A percentile compares a stretch with the other conserved stretches of the same genome.
phyloP scores from a whole-genome alignment of 2,329 filamentous ascomycete species.

The Aspergillus alliaceus region DNA sequence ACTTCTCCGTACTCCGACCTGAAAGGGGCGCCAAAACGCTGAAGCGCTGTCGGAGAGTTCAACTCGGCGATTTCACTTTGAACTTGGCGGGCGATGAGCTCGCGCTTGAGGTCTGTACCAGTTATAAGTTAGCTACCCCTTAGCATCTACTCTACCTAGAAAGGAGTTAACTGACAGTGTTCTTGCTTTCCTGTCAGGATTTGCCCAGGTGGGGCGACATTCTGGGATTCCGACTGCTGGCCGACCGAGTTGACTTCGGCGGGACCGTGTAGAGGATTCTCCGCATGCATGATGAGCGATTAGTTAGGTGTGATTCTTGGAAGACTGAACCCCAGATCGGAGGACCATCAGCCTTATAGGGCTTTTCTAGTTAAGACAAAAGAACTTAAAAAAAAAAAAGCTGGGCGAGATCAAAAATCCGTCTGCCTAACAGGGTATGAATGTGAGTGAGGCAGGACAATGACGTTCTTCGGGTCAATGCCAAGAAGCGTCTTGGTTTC shows the following conservation, averaged over 20 bases:
- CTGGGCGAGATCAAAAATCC: slow-evolving; percentile 19
- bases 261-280: slow-evolving; percentile 3
- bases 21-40: slow-evolving; percentile 94
- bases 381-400: neutral
- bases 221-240: slow-evolving; percentile 9
- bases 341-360: slow-evolving; percentile 12
- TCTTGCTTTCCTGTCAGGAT: slow-evolving; percentile 93
- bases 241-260: slow-evolving; percentile 4
- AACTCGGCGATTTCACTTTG: slow-evolving; percentile 88
- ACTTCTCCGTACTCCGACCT: slow-evolving; percentile 90
- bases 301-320: slow-evolving; percentile 5
- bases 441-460: slow-evolving; percentile 7
- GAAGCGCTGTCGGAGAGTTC: slow-evolving; percentile 89
- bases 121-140: slow-evolving; percentile 9
- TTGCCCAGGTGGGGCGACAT: slow-evolving; percentile 53
- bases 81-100: slow-evolving; percentile 88
- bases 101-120: slow-evolving; percentile 81
- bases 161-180: slow-evolving; percentile 66
- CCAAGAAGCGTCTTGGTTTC: slow-evolving; percentile 7
- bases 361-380: neutral
- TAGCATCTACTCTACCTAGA: neutral
- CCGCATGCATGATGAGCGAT: slow-evolving; percentile 13
- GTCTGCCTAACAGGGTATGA: slow-evolving; percentile 30
- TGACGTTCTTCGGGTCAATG: slow-evolving; percentile 24
- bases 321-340: slow-evolving; percentile 6